These are phyloP conservation scores for Phytopythium helicoides DNA, from an alignment of 352 stramenopile species.

Conservation along the genomic window DNA sequence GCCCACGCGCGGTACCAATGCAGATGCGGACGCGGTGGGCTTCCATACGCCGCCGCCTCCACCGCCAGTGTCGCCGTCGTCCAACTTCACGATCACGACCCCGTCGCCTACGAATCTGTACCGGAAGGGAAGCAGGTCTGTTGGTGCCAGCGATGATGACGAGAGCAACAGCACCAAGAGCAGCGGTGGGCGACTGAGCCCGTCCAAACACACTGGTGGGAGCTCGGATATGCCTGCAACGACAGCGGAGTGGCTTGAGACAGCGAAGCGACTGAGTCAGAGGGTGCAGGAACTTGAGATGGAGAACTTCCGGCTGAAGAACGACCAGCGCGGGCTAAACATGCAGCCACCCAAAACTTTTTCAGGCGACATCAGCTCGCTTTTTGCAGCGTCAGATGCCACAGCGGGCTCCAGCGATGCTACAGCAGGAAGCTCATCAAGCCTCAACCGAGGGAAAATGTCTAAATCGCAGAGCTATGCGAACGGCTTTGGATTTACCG, in stretches of 20 bases:
- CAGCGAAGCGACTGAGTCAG: constrained; percentile 47
- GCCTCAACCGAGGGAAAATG: constrained; percentile 17
- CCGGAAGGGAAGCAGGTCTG: constrained; percentile 8
- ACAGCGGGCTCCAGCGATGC: constrained; percentile 1
- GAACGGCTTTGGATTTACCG: constrained; percentile 47
- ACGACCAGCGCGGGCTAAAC: constrained; percentile 1
- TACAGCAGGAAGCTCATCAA: constrained; percentile 9
- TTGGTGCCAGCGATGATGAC: constrained; percentile 13
- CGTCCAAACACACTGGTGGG: background rate
- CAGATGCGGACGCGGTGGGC: background rate
- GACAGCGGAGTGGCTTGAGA: constrained; percentile 49
- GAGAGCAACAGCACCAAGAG: constrained; percentile 13
- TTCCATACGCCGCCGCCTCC: constrained; percentile 9
- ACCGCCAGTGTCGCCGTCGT: constrained; percentile 18
- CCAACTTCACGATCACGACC: constrained; percentile 11
- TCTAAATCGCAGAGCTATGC: constrained; percentile 64
- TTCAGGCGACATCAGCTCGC: constrained; percentile 28
- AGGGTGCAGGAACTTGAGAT: constrained; percentile 64
- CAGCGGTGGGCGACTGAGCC: constrained; percentile 9
- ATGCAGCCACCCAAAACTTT: constrained; percentile 31
- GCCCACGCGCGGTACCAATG: constrained; percentile 21
- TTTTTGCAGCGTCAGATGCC: constrained; percentile 14
- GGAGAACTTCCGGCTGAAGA: constrained; percentile 63
- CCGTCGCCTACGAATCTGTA: constrained; percentile 10
- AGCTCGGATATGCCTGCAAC: constrained; percentile 7